Conservation (phyloP, 768 basidiomycete species). For the Trametes elegans region DNA sequence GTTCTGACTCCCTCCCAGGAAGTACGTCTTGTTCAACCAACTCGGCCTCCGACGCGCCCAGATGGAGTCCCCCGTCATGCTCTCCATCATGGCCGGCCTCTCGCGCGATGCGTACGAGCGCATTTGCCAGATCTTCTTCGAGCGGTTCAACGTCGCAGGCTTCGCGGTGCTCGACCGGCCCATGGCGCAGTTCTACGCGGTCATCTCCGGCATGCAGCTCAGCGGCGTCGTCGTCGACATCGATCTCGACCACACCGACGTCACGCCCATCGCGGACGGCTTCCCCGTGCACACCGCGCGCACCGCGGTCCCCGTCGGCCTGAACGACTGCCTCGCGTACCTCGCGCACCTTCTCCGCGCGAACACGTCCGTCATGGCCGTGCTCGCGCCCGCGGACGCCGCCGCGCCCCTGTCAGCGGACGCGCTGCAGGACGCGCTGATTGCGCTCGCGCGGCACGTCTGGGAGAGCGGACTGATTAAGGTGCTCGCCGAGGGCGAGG, state of each 20-base stretch:
- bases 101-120: slow-evolving; percentile 67
- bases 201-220: slow-evolving; percentile 39
- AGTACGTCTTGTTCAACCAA: slow-evolving; percentile 73
- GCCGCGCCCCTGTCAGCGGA: slow-evolving; percentile 45
- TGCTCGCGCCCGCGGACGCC: slow-evolving; percentile 55
- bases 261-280: slow-evolving; percentile 77
- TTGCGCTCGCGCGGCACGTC: slow-evolving; percentile 64
- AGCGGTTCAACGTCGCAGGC: slow-evolving; percentile 87
- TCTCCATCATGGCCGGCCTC: slow-evolving; percentile 65
- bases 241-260: slow-evolving; percentile 69
- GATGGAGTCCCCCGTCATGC: slow-evolving; percentile 84
- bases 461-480: slow-evolving; percentile 66
- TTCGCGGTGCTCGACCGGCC: slow-evolving; percentile 81
- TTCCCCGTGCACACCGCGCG: slow-evolving; percentile 55
- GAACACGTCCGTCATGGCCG: slow-evolving; percentile 61
- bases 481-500: slow-evolving; percentile 72
- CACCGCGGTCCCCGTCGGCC: slow-evolving; percentile 61
- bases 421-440: slow-evolving; percentile 47
- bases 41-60: slow-evolving; percentile 77
- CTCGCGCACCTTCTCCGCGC: slow-evolving; percentile 69
- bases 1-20: slow-evolving; percentile 50
- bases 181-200: slow-evolving; percentile 80
- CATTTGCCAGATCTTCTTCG: slow-evolving; percentile 84
- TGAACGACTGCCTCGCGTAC: slow-evolving; percentile 70
- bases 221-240: slow-evolving; percentile 82